Evolutionary conservation across 441 rosid species (phyloP).

Genomic region (Gossypium laxum): DNA sequence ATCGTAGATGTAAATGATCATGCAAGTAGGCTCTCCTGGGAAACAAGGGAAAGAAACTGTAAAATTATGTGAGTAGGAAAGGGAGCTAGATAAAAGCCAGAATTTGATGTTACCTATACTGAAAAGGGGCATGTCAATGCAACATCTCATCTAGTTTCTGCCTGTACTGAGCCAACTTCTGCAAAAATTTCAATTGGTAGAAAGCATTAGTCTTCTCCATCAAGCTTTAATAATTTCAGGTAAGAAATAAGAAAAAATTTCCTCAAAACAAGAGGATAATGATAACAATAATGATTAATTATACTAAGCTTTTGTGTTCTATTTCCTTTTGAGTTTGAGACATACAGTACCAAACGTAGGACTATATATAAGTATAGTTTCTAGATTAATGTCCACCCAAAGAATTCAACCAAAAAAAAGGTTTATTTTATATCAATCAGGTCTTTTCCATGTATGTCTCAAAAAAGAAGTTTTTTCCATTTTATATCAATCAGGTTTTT

Average conservation of each 20-base stretch:
- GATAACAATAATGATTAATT: background rate
- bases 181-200: constrained; percentile 19
- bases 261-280: background rate
- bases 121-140: constrained; percentile 18
- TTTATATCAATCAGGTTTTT: too few relatives aligned
- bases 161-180: constrained; percentile 78
- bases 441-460: too few relatives aligned
- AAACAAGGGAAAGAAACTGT: background rate
- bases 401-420: too few relatives aligned
- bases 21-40: background rate
- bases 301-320: background rate
- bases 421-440: too few relatives aligned
- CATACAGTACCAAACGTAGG: background rate
- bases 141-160: constrained; percentile 74
- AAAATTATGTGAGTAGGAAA: background rate
- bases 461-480: too few relatives aligned
- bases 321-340: background rate
- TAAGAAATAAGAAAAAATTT: background rate
- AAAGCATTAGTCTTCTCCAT: background rate
- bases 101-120: constrained; percentile 18
- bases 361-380: background rate
- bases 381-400: background rate
- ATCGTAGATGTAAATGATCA: background rate
- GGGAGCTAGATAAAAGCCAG: background rate
- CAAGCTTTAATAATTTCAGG: background rate